Conservation (phyloP, 2,329 filamentous ascomycete genomes). For the Curvularia sp. region DNA sequence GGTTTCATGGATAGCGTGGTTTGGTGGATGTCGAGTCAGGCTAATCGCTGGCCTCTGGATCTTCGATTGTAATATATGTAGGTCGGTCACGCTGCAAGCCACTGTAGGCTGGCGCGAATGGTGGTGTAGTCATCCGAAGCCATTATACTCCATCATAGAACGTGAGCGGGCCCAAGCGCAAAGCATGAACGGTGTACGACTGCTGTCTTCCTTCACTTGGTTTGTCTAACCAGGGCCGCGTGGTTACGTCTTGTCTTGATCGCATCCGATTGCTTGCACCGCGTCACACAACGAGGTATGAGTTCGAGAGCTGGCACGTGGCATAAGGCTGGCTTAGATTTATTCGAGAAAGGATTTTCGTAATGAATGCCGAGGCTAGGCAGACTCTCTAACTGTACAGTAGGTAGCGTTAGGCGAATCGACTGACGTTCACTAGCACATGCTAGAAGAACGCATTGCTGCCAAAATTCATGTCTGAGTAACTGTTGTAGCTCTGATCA, state of each 20-base stretch:
- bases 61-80: neutral
- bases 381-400: neutral
- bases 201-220: neutral
- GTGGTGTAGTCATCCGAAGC: neutral
- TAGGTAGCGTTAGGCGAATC: neutral
- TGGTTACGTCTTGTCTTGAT: neutral
- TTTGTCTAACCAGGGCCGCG: neutral
- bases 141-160: neutral
- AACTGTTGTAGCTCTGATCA: conserved; percentile 28
- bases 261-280: neutral
- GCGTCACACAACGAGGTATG: neutral
- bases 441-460: neutral
- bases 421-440: neutral
- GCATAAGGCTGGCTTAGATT: neutral
- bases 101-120: neutral
- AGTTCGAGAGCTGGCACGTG: neutral
- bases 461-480: conserved; percentile 38
- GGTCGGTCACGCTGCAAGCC: neutral
- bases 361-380: too few relatives aligned
- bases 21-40: neutral
- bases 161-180: neutral
- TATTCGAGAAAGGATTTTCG: neutral
- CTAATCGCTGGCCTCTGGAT: neutral
- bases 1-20: neutral
- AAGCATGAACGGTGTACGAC: neutral